Conservation (phyloP, 2,329 filamentous ascomycete species). For the Neonectria sp. region DNA sequence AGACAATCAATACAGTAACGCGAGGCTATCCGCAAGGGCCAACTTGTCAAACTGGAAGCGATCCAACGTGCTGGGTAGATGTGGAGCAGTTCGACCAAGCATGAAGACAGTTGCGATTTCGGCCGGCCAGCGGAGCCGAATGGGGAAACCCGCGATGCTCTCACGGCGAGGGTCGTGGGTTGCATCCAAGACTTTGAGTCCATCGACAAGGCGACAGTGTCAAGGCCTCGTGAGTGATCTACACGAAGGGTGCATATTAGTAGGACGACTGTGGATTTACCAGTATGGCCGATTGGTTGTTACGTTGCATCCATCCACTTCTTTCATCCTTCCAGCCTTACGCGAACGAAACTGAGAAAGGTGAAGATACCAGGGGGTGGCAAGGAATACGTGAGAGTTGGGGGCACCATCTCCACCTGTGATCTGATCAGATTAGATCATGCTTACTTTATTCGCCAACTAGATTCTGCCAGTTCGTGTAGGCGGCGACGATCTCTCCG, state of each 20-base stretch:
- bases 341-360: conserved; percentile 10
- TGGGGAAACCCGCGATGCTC: conserved; percentile 9
- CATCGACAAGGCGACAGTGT: neutral
- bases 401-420: conserved; percentile 13
- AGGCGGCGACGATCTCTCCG: conserved; percentile 16
- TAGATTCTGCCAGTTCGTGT: conserved; percentile 3
- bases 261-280: neutral
- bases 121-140: conserved; percentile 23
- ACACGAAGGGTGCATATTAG: conserved; percentile 21
- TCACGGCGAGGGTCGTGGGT: neutral
- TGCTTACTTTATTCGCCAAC: conserved; percentile 8
- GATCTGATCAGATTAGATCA: conserved; percentile 38
- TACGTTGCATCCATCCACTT: conserved; percentile 16
- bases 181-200: neutral
- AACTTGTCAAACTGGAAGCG: conserved; percentile 12
- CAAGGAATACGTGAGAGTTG: conserved; percentile 9
- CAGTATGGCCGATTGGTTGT: conserved; percentile 18
- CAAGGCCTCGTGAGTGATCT: conserved; percentile 7
- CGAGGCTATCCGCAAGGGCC: conserved; percentile 5
- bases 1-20: conserved; percentile 32
- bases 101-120: conserved; percentile 17
- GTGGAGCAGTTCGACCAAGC: conserved; percentile 13
- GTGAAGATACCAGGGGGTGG: neutral
- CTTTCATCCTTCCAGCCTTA: conserved; percentile 27
- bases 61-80: conserved; percentile 7